Conservation (phyloP, 2,329 filamentous ascomycete species). For the Penicillium sp. region DNA sequence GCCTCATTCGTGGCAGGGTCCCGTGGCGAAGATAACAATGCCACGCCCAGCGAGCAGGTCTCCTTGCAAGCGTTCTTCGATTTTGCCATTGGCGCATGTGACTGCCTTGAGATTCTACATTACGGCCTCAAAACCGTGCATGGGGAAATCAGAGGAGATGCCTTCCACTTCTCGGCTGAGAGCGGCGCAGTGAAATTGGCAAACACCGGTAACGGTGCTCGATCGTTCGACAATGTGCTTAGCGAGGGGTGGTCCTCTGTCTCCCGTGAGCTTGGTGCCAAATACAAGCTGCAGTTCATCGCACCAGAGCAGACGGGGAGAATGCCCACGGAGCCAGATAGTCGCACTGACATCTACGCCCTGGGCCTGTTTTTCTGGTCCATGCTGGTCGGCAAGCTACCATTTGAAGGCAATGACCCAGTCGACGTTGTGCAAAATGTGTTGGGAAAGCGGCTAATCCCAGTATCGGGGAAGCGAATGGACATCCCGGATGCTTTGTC, state of each 20-base stretch:
- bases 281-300: slow-evolving; percentile 87
- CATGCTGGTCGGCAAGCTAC: slow-evolving; percentile 74
- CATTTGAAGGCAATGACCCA: slow-evolving; percentile 76
- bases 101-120: slow-evolving; percentile 88
- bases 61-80: slow-evolving; percentile 78
- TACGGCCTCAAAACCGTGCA: slow-evolving; percentile 84
- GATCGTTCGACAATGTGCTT: slow-evolving; percentile 88
- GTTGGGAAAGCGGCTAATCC: slow-evolving; percentile 74
- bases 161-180: slow-evolving; percentile 80
- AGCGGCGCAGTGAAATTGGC: slow-evolving; percentile 73
- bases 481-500: slow-evolving; percentile 84
- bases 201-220: slow-evolving; percentile 81
- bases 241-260: slow-evolving; percentile 84
- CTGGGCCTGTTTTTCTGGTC: slow-evolving; percentile 88
- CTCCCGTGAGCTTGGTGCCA: slow-evolving; percentile 80
- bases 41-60: slow-evolving; percentile 60
- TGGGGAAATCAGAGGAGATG: slow-evolving; percentile 85
- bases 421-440: slow-evolving; percentile 92
- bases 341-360: slow-evolving; percentile 89
- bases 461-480: slow-evolving; percentile 72
- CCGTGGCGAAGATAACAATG: slow-evolving; percentile 48
- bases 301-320: slow-evolving; percentile 93
- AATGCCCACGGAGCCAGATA: slow-evolving; percentile 89
- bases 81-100: slow-evolving; percentile 84
- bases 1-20: slow-evolving; percentile 65